These are phyloP conservation scores for Monosporozyma yasuniensis DNA, from an alignment of 805 yeast genomes.

Conservation along the genomic window DNA sequence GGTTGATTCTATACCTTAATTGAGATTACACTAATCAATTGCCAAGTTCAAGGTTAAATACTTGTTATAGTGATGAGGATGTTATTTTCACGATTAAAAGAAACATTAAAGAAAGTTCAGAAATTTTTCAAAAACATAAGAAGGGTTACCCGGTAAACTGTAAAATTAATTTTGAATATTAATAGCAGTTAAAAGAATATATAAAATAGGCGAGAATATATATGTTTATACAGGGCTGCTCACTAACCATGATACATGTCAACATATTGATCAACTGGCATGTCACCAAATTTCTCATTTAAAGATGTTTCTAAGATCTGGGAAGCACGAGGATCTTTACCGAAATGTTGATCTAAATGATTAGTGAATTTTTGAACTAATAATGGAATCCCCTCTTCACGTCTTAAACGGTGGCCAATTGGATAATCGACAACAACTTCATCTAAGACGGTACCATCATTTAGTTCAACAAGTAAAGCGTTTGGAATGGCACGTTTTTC, in stretches of 20 bases:
- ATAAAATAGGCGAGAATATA: background rate
- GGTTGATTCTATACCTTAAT: background rate
- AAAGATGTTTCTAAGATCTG: slow-evolving; percentile 5
- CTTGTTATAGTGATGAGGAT: background rate
- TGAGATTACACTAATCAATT: background rate
- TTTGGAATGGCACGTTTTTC: slow-evolving; percentile 50
- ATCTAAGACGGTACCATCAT: slow-evolving; percentile 45
- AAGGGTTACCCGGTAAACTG: background rate
- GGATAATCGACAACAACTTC: slow-evolving; percentile 49
- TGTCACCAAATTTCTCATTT: slow-evolving; percentile 29
- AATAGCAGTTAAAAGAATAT: background rate
- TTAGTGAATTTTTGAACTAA: slow-evolving; percentile 42
- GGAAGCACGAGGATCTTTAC: slow-evolving; percentile 13
- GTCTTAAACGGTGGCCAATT: slow-evolving; percentile 49
- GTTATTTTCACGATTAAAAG: background rate
- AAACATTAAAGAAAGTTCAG: background rate
- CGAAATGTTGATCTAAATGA: slow-evolving; percentile 41
- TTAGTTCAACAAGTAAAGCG: slow-evolving; percentile 41
- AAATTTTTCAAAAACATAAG: background rate
- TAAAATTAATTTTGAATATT: background rate
- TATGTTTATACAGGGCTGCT: background rate
- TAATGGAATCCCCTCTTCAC: slow-evolving; percentile 53
- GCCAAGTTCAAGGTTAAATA: background rate
- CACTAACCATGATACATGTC: slow-evolving; percentile 27
- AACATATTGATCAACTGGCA: slow-evolving; percentile 42